A percentile compares a stretch with the other conserved stretches of the same genome.
Evolutionary conservation across 2,329 filamentous ascomycete species (phyloP).

Genomic region (Sphaerostilbella broomeana): DNA sequence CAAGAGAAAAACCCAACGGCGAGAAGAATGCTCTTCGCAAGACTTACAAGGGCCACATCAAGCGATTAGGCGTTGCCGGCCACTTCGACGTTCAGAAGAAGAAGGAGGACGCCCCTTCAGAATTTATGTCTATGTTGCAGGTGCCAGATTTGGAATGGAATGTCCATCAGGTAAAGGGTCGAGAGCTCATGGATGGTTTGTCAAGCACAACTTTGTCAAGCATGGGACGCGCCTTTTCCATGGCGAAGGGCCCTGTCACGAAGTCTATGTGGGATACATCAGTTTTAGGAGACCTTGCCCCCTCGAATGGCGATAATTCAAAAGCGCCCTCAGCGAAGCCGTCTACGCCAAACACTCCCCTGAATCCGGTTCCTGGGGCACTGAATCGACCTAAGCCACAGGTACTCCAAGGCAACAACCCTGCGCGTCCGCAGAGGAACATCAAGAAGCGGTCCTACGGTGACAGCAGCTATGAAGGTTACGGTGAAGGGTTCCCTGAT

Average conservation of each 20-base stretch:
- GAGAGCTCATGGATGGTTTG: constrained; percentile 49
- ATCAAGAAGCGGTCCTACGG: constrained; percentile 71
- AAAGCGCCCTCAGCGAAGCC: constrained; percentile 39
- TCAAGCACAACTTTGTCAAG: constrained; percentile 36
- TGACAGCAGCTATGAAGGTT: constrained; percentile 68
- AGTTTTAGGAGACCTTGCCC: constrained; percentile 50
- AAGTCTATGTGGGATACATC: constrained; percentile 51
- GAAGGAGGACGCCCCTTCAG: constrained; percentile 43
- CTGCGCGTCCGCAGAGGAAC: constrained; percentile 54
- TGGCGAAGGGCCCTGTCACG: constrained; percentile 51
- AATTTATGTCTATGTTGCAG: constrained; percentile 46
- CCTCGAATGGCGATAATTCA: constrained; percentile 32
- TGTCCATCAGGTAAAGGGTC: constrained; percentile 45
- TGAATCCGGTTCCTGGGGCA: constrained; percentile 26
- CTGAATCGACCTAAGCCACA: constrained; percentile 33
- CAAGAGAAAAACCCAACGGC: constrained; percentile 57
- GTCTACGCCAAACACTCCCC: constrained; percentile 48
- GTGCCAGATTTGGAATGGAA: constrained; percentile 53
- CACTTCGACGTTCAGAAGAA: constrained; percentile 54
- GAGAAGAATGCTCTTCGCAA: constrained; percentile 62
- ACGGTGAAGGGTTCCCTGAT: constrained; percentile 64
- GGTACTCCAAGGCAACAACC: constrained; percentile 36
- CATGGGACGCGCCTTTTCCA: constrained; percentile 46
- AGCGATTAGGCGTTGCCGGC: constrained; percentile 54
- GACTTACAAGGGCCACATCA: constrained; percentile 63